Evolutionary conservation across 1,139 yeast genomes (phyloP).

Genomic region (Sugiyamaella sp.): DNA sequence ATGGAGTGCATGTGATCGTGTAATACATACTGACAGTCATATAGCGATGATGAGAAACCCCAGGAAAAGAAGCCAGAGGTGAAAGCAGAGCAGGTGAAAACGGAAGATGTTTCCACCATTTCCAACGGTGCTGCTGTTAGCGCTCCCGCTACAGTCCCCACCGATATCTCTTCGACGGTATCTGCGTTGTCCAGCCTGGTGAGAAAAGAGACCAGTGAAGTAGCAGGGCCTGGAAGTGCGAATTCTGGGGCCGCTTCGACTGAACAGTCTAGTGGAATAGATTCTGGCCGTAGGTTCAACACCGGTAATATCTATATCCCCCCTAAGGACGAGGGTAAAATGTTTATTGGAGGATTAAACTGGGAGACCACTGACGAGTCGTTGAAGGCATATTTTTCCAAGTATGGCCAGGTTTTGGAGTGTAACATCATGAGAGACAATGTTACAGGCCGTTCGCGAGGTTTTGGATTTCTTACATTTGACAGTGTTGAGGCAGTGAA

Average conservation of each 20-base stretch:
- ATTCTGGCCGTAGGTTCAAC: slow-evolving; percentile 39
- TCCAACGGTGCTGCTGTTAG: slow-evolving; percentile 20
- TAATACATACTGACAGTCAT: slow-evolving; percentile 21
- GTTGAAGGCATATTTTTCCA: slow-evolving; percentile 76
- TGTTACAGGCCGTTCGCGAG: slow-evolving; percentile 90
- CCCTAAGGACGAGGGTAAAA: slow-evolving; percentile 68
- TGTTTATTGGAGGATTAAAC: slow-evolving; percentile 97
- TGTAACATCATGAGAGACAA: slow-evolving; percentile 94
- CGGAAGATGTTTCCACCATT: slow-evolving; percentile 1
- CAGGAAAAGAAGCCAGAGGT: slow-evolving; percentile 31
- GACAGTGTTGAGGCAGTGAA: slow-evolving; percentile 81
- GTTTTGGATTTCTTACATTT: slow-evolving; percentile 94
- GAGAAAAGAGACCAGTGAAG: slow-evolving; percentile 39
- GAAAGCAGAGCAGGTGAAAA: slow-evolving; percentile 15
- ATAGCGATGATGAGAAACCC: slow-evolving; percentile 27
- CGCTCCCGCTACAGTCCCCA: slow-evolving; percentile 20
- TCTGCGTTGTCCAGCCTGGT: slow-evolving; percentile 21
- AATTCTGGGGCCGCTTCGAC: background rate
- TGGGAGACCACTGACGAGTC: slow-evolving; percentile 95
- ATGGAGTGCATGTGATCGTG: slow-evolving; percentile 45
- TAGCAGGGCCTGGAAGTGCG: background rate
- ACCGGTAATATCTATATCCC: slow-evolving; percentile 47
- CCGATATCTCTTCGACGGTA: slow-evolving; percentile 23
- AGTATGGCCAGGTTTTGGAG: slow-evolving; percentile 89
- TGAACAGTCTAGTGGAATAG: background rate